Conservation (phyloP, 805 yeast species). For the Kazachstania martiniae region DNA sequence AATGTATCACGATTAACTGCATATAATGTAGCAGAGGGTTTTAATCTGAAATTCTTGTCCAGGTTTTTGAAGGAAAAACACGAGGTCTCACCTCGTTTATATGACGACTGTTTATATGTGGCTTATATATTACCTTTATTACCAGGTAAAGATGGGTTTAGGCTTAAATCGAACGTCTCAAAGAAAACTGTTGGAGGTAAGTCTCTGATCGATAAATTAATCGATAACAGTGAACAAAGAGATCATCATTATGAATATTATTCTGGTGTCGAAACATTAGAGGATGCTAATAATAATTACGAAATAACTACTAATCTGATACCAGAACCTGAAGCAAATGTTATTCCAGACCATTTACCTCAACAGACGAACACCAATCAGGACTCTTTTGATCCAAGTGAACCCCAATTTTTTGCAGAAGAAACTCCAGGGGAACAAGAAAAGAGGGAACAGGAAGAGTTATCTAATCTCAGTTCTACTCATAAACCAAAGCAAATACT, state of each 20-base stretch:
- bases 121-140: slow-evolving; percentile 80
- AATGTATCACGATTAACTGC: slow-evolving; percentile 83
- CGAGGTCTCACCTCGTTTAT: slow-evolving; percentile 73
- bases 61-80: slow-evolving; percentile 59
- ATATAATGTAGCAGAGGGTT: slow-evolving; percentile 77
- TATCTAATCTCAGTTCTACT: neutral
- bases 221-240: slow-evolving; percentile 71
- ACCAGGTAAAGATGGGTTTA: slow-evolving; percentile 71
- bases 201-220: slow-evolving; percentile 58
- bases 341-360: slow-evolving; percentile 21
- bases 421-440: slow-evolving; percentile 12
- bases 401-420: slow-evolving; percentile 78
- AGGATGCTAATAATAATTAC: slow-evolving; percentile 38
- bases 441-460: neutral
- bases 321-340: slow-evolving; percentile 1
- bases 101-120: slow-evolving; percentile 88
- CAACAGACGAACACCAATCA: slow-evolving; percentile 25
- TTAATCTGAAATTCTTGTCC: slow-evolving; percentile 52
- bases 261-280: slow-evolving; percentile 59
- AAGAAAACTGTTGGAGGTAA: slow-evolving; percentile 31
- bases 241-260: slow-evolving; percentile 90
- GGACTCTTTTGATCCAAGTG: slow-evolving; percentile 77
- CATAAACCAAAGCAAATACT: too few relatives aligned
- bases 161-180: slow-evolving; percentile 56
- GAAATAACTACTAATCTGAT: slow-evolving; percentile 25